These are phyloP conservation scores for Dillenia turbinata DNA, from an alignment of 164 flowering plant genomes.

Conservation along the genomic window DNA sequence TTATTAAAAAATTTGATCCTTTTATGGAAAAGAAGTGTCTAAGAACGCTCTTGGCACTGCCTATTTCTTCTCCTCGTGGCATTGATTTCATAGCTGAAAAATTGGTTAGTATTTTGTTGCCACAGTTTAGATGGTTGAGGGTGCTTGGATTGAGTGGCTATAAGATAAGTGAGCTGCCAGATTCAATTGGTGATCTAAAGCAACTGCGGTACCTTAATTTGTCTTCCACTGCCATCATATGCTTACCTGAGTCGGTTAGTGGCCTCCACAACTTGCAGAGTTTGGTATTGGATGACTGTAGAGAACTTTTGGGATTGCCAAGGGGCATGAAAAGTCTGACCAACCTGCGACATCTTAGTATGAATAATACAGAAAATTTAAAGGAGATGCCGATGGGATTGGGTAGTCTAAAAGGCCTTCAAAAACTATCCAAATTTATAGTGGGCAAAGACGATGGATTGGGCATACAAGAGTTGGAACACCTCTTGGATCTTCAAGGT, in stretches of 20 bases:
- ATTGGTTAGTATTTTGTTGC: too few species aligned
- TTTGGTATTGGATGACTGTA: background rate
- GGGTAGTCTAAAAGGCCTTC: background rate
- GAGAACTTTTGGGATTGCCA: background rate
- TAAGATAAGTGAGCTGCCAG: background rate
- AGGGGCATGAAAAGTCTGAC: conserved; percentile 5
- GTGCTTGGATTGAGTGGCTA: background rate
- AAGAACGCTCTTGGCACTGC: too few species aligned
- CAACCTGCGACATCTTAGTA: conserved; percentile 4
- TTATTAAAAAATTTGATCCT: too few species aligned
- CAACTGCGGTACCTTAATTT: conserved; percentile 15
- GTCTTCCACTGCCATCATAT: conserved; percentile 1
- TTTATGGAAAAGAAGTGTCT: too few species aligned
- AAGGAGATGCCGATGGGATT: background rate
- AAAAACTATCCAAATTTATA: background rate
- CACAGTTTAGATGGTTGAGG: background rate
- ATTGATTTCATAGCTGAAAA: too few species aligned
- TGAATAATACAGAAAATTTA: background rate
- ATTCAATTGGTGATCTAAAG: conserved; percentile 7
- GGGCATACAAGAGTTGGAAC: too few species aligned
- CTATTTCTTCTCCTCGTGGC: too few species aligned
- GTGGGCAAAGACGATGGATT: too few species aligned
- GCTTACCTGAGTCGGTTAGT: conserved; percentile 1
- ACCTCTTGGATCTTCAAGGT: too few species aligned
- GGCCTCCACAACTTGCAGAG: conserved; percentile 3